Conservation (phyloP, 345 rosid species). For the Acer campestre region DNA sequence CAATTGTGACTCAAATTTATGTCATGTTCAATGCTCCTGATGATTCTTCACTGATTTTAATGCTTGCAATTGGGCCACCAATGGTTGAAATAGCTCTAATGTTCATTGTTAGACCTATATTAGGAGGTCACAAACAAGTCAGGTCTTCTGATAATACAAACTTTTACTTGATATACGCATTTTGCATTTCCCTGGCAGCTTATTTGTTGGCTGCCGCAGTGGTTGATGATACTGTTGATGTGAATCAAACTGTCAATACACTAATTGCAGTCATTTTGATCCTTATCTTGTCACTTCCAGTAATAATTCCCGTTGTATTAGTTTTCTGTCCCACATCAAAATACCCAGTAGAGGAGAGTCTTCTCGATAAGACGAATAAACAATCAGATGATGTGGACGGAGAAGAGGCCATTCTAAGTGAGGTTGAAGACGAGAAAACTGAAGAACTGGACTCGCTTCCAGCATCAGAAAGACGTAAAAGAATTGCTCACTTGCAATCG, state of each 20-base stretch:
- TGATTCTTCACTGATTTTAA: constrained; percentile 66
- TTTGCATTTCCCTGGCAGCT: constrained; percentile 67
- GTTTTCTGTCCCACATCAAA: constrained; percentile 32
- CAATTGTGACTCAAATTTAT: constrained; percentile 80
- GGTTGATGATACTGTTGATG: constrained; percentile 57
- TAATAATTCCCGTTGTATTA: constrained; percentile 53
- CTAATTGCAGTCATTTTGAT: constrained; percentile 50
- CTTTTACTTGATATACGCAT: constrained; percentile 49
- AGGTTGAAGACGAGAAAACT: constrained; percentile 66
- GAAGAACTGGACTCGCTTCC: constrained; percentile 58
- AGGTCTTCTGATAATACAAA: constrained; percentile 50
- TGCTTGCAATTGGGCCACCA: constrained; percentile 77
- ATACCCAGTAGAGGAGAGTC: constrained; percentile 30
- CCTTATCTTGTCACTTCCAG: constrained; percentile 52
- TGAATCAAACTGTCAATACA: constrained; percentile 43
- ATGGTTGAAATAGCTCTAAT: constrained; percentile 60
- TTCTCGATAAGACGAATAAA: constrained; percentile 35
- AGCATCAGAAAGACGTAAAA: constrained; percentile 46
- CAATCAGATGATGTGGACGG: constrained; percentile 26
- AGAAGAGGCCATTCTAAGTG: constrained; percentile 58
- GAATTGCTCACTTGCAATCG: constrained; percentile 57
- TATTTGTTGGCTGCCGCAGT: constrained; percentile 70
- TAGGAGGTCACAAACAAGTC: constrained; percentile 56
- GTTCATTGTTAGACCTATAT: constrained; percentile 68
- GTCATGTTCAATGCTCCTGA: constrained; percentile 57